Evolutionary conservation across 1,284 basidiomycete species (phyloP), one percentile per base, ranked within the genome.

Genomic region (Entoloma clypeatum): DNA sequence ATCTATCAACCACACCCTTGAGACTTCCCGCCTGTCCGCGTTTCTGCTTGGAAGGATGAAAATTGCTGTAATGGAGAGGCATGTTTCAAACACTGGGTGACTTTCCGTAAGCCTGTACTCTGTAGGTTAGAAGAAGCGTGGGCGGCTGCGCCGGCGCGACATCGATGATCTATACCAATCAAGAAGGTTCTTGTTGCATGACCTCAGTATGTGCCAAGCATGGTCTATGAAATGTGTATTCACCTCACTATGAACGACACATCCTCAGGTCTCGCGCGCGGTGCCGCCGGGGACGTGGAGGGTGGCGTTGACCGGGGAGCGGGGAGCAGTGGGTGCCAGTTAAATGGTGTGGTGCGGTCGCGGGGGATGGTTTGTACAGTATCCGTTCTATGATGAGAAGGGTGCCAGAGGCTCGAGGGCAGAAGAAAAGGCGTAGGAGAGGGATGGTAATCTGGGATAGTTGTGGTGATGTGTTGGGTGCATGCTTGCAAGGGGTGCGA

Each of bases 181-280:
- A n/a, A n/a, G n/a, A n/a, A n/a, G n/a, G n/a, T n/a, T n/a, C n/a
- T n/a, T n/a, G n/a, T n/a, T n/a, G n/a, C n/a, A n/a, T n/a, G 16
- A 10, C 37, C 8, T 37, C 25, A 36, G n/a, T 3, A 32, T n/a
- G 7, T 21, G 3, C 9, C 18, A 36, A 34, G n/a, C 19, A 24
- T 1, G 8, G 33, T 8, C 22, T 16, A 16, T 14, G n/a, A 19
- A 7, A 14, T 1, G n/a, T 9, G 7, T n/a, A 51, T 61, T 27
- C 37, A 81, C 79, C 69, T 85, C 82, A 51, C 79, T 69, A 50
- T 86, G 82, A 0, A 71, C 75, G n/a, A 83, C 81, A 78, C 80
- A 86, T 7, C 82, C 81, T 35, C 72, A 81, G 0, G 77, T 67
- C 39, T 79, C 76, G 1, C 63, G 58, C 13, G 68, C 63, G n/a